Evolutionary conservation across 768 basidiomycete genomes (phyloP), one percentile per base, ranked within the genome.

Genomic region (Coprinellus aureogranulatus): DNA sequence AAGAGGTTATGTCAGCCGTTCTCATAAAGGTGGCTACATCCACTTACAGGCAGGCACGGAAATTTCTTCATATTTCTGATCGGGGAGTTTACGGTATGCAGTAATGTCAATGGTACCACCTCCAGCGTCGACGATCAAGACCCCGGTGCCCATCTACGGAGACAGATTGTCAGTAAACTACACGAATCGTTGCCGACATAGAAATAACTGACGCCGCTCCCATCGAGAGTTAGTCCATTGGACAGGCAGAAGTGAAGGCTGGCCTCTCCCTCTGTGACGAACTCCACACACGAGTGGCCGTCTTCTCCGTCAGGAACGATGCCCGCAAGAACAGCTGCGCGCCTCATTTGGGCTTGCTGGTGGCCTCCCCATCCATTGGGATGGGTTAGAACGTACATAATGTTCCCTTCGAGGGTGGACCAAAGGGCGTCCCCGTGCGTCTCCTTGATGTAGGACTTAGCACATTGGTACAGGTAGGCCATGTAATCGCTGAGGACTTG

Each of bases 301-400:
- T 70, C 72, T 1, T 61, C 52, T 0, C 67, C 72, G 49, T 76
- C 62, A 0, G 75, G 64, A 10, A 86, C 67, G 20, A 87, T 72
- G 11, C 81, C 80, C 0, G 81, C 85, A 16, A 67, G 52, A 3
- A 78, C 65, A 0, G 83, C 82, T 1, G 85, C 84, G 25, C 65
- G 64, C 4, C 84, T 76, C 71, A 86, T 81, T 59, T 77, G 70
- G 12, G 67, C 67, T 59, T 86, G 85, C 59, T 87, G 85, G 0
- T 63, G 66, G 0, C 81, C 81, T 57, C 78, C 84, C 85, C 85
- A 86, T 0, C 81, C 82, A 59, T 86, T 85, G 6, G 84, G 85
- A 58, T 85, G 84, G 1, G 77, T 77, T 23, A 86, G 72, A 16
- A 86, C 71, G 57, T 77, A 80, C 28, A 81, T 77, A 39, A 81